Evolutionary conservation across 768 basidiomycete genomes (phyloP), one percentile per base, ranked within the genome.

Genomic region (Hygrocybe punicea): DNA sequence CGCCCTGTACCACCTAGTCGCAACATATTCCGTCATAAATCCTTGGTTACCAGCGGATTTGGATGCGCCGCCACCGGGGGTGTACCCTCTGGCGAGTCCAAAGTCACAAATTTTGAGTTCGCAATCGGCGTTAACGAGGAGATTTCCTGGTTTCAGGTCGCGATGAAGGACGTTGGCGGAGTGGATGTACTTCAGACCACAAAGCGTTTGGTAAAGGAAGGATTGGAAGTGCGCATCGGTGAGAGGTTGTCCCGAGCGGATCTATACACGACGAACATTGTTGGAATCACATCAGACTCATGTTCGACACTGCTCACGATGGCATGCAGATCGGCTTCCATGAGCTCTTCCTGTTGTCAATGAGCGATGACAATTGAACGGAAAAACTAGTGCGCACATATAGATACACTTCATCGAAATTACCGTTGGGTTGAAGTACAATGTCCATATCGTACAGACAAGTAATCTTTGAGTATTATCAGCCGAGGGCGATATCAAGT

Each of bases 1-100:
- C 19, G 96, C 96, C 35, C 96, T 81, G 70, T 99, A 99, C 96
- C 96, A 98, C 56, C 96, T 81, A 7, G 96, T 99, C n/a, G 96
- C 96, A 33, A 98, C 90, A 70, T 96, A 98, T 75, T 98, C 97
- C 0, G 97, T 98, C 96, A 98, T 98, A 75, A 98, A 98, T 0
- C 96, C 96, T 66, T 88, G 89, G 65, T 90, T 89, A 36, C 87
- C 86, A 19, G 87, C 84, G 1, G 85, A 80, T 61, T 80, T 84
- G 52, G 84, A 86, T 35, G 82, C 84, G 34, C 89, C 87, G 46
- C 86, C 82, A 17, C 88, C 90, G 4, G 92, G 92, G 19, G 88
- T 92, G 72, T 94, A 96, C 2, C 94, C 94, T 68, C 95, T 79
- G 3, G 97, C 96, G 37, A 99, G 84, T 45, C 97, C 97, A 70